phyloP scores from a whole-genome alignment of 2,329 filamentous ascomycete genomes.

The Trichothecium sympodiale region DNA sequence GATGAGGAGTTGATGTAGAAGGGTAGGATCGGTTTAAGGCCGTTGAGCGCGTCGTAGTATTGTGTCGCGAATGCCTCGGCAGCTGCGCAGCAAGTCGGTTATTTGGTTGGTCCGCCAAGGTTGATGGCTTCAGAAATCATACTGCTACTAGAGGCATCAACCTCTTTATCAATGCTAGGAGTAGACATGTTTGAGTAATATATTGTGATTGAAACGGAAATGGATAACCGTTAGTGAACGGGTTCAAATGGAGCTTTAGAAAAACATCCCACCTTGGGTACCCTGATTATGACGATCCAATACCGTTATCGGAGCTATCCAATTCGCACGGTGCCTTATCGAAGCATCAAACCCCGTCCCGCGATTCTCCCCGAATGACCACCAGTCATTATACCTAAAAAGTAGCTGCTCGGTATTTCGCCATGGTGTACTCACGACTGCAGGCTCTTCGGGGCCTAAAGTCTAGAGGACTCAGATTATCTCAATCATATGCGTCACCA shows the following conservation, averaged over 20 bases:
- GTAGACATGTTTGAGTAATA: slow-evolving; percentile 18
- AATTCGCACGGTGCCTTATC: slow-evolving; percentile 9
- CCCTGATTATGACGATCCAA: not conserved
- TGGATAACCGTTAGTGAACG: not conserved
- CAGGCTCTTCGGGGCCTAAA: slow-evolving; percentile 3
- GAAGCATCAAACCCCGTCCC: not conserved
- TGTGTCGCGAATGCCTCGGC: slow-evolving; percentile 60
- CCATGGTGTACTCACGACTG: slow-evolving; percentile 1
- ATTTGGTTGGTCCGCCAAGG: slow-evolving; percentile 1
- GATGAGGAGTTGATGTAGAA: slow-evolving; percentile 59
- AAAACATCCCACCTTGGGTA: not conserved
- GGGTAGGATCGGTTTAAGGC: slow-evolving; percentile 45
- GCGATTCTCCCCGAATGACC: too few relatives aligned
- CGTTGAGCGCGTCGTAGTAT: slow-evolving; percentile 67
- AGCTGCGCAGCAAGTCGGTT: slow-evolving; percentile 32
- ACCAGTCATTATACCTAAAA: too few relatives aligned
- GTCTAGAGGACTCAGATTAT: too few relatives aligned
- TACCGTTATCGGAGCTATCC: slow-evolving; percentile 7
- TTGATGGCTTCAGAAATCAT: slow-evolving; percentile 3
- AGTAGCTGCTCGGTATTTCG: not conserved
- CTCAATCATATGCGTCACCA: slow-evolving; percentile 1
- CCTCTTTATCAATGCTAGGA: slow-evolving; percentile 29
- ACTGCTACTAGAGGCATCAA: slow-evolving; percentile 37
- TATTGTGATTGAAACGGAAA: not conserved
- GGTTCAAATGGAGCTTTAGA: not conserved